Evolutionary conservation across 768 basidiomycete genomes (phyloP).

Genomic region (Rhodosporidiobolus odoratus): DNA sequence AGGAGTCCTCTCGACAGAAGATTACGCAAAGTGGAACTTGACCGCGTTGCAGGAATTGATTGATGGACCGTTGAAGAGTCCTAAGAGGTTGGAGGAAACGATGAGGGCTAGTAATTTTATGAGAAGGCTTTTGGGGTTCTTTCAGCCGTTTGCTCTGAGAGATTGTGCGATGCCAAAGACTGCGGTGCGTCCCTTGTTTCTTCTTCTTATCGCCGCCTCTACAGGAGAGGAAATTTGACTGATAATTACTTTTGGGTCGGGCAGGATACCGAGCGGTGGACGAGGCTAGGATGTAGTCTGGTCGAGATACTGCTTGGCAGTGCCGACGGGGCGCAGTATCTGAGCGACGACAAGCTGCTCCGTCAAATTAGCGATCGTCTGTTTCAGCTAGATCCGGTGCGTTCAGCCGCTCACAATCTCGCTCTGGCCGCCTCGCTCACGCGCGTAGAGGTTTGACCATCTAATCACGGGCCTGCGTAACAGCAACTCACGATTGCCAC

Average conservation of each 20-base stretch:
- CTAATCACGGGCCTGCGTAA: too few species aligned
- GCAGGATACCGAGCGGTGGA: slow-evolving; percentile 76
- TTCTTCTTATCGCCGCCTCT: background rate
- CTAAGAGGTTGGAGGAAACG: slow-evolving; percentile 88
- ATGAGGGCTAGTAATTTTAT: slow-evolving; percentile 84
- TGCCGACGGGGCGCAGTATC: slow-evolving; percentile 74
- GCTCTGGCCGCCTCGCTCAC: background rate
- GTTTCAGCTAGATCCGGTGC: slow-evolving; percentile 83
- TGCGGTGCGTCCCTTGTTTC: slow-evolving; percentile 50
- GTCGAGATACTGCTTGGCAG: slow-evolving; percentile 76
- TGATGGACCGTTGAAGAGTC: slow-evolving; percentile 85
- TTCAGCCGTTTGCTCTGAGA: slow-evolving; percentile 75
- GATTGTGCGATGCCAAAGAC: slow-evolving; percentile 75
- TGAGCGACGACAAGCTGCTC: slow-evolving; percentile 80
- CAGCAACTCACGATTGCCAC: slow-evolving; percentile 24
- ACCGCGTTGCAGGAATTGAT: slow-evolving; percentile 80
- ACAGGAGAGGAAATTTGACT: background rate
- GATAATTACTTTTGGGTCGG: background rate
- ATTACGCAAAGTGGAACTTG: slow-evolving; percentile 86
- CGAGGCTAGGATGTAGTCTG: slow-evolving; percentile 73
- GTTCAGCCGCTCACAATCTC: slow-evolving; percentile 37
- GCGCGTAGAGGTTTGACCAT: background rate
- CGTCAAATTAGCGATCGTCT: slow-evolving; percentile 78
- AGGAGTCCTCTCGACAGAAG: slow-evolving; percentile 68
- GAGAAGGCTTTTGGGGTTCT: slow-evolving; percentile 85